Evolutionary conservation across 441 rosid genomes (phyloP).

Genomic region (Aleurites moluccanus): DNA sequence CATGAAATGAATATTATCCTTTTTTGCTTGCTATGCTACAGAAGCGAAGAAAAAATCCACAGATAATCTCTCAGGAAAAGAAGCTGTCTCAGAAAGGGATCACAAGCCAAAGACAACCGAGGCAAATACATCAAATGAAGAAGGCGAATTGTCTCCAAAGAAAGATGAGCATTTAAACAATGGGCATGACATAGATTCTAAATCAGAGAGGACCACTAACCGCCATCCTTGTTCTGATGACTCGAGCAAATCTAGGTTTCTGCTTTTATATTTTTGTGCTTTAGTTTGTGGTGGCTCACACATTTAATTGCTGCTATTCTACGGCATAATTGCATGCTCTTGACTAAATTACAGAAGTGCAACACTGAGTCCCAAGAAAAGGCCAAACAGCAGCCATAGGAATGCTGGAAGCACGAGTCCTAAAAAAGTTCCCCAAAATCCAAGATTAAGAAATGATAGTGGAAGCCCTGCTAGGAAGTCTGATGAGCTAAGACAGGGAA

Average conservation of each 20-base stretch:
- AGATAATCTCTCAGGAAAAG: slow-evolving; percentile 25
- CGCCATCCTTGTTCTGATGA: slow-evolving; percentile 30
- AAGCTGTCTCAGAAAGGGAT: slow-evolving; percentile 25
- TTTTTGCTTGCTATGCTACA: slow-evolving; percentile 28
- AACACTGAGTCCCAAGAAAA: slow-evolving; percentile 48
- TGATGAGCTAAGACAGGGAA: slow-evolving; percentile 29
- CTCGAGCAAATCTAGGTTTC: slow-evolving; percentile 62
- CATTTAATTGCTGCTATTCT: no score
- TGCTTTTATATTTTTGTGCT: slow-evolving; percentile 25
- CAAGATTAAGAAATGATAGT: slow-evolving; percentile 33
- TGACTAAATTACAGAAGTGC: slow-evolving; percentile 41
- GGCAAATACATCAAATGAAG: slow-evolving; percentile 46
- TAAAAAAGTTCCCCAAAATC: slow-evolving; percentile 29
- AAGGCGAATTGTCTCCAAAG: slow-evolving; percentile 61
- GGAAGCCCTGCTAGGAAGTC: slow-evolving; percentile 48
- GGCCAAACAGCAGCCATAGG: slow-evolving; percentile 37
- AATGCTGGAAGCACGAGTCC: slow-evolving; percentile 54
- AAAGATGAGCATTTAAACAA: slow-evolving; percentile 42
- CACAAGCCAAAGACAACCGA: slow-evolving; percentile 32
- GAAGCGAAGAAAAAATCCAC: slow-evolving; percentile 35
- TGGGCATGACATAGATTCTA: slow-evolving; percentile 43
- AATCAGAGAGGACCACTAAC: slow-evolving; percentile 27
- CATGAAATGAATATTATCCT: neutral
- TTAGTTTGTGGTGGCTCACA: slow-evolving; percentile 3
- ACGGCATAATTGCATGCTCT: no score